Base-by-base conservation (phyloP, 2,329 filamentous ascomycete genomes). In the Aspergillus clavatus region DNA sequence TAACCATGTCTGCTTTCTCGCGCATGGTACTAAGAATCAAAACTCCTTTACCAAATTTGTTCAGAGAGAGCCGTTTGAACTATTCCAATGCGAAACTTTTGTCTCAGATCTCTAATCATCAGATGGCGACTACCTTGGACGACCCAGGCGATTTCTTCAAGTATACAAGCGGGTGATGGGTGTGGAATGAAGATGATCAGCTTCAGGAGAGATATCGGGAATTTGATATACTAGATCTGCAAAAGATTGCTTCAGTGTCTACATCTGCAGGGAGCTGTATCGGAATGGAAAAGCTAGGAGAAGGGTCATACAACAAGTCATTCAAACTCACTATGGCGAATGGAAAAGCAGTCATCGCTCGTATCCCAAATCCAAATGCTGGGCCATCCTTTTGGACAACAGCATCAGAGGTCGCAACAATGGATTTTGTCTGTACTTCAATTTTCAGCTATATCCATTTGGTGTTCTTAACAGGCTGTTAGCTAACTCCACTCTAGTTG, bases 281-380 rank as follows among this genome's bases (percentile, higher is more conserved):
- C 24, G 21, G 29, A 33, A 47, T 44, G 40, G 40, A 46, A 44
- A 50, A 47, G 31, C 10, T 47, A 11, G 44, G 40, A 16, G 47
- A 50, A 47, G 40, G 47, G 26, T 41, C 40, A 40, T 50, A 50
- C 37, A 50, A 50, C 35, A 47, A 50, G 26, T 39, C 40, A 33
- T 47, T 50, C 31, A 36, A 55, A 11, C 51, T 67, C 29, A 41
- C 54, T 3, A 53, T 53, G 48, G 16, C 44, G 37, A 45, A 54
- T 23, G 46, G 44, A 12, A 52, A 48, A 45, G 28, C 19, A 14
- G 40, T 56, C 11, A 24, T 56, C 14, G 50, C 53, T 27, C 44
- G 50, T 40, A 52, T 56, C 40, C 48, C 44, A 27, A 54, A 54
- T 26, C 50, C 40, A 38, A 54, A 56, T 43, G 43, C 53, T 22